Evolutionary conservation across 345 rosid species (phyloP).

Genomic region (Reutealis trisperma): DNA sequence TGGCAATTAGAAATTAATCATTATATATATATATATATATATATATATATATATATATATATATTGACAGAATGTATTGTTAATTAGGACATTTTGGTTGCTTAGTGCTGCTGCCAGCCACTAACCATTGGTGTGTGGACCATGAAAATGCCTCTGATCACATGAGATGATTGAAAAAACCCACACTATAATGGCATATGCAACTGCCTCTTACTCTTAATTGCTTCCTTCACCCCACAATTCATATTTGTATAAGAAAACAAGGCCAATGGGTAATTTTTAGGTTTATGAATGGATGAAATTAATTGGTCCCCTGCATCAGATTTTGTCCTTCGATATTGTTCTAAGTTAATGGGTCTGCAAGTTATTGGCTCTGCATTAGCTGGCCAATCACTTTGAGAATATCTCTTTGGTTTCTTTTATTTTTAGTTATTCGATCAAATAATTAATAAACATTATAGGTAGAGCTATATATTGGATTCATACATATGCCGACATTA

Average conservation of each 20-base stretch:
- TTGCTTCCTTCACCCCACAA: not conserved
- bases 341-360: too few species aligned
- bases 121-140: constrained; percentile 24
- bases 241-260: not conserved
- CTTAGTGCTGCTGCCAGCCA: constrained; percentile 23
- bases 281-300: too few species aligned
- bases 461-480: too few species aligned
- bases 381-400: too few species aligned
- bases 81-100: constrained; percentile 9
- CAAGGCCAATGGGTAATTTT: not conserved
- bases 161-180: constrained; percentile 30
- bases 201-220: not conserved
- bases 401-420: too few species aligned
- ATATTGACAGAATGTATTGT: too few species aligned
- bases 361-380: too few species aligned
- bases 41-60: not conserved
- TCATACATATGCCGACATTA: too few species aligned
- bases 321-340: too few species aligned
- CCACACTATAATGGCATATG: constrained; percentile 5
- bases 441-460: too few species aligned
- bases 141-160: constrained; percentile 28
- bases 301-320: too few species aligned
- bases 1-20: not conserved
- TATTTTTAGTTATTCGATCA: too few species aligned
- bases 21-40: not conserved